Evolutionary conservation across 352 stramenopile species (phyloP), one percentile per base, ranked within the genome.

Genomic region (Pythium brachiatum): DNA sequence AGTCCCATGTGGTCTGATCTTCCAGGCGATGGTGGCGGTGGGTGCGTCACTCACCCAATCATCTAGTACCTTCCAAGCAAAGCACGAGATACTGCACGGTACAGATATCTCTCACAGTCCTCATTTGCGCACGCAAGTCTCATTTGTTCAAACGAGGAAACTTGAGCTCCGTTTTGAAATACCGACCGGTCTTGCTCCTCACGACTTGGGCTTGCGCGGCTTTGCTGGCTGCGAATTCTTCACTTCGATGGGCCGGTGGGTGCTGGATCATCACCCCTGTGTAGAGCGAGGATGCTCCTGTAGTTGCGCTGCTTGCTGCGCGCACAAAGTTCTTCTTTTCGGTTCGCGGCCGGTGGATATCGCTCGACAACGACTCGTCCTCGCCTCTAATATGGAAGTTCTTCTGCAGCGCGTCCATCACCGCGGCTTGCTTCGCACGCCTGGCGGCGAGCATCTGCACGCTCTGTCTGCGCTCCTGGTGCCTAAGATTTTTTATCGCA

Each of bases 141-240:
- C 53, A 61, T 15, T 59, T 55, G 11, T 36, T 25, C 26, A 61
- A 25, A 2, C 32, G 25, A 26, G 60, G 66, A 20, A 73, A 73
- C 21, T 47, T 62, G 20, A 73, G 52, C 46, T 73, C 66, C 23
- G 48, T 66, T 52, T 68, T 68, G 39, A 63, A 66, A 44, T 63
- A 62, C 3, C 66, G 54, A 1, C 66, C 66, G 20, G 57, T 43
- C 44, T 62, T 73, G 16, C 7, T 47, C 50, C 7, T 7, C 16
- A 62, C 41, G 12, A 72, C 55, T 12, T 48, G 55, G 4, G 66
- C 55, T 13, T 62, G 43, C 7, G 48, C 20, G 1, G 43, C 61
- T 38, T 48, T n/a, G 2, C 15, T 27, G 7, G 25, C 18, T 39
- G 50, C 32, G 11, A 39, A 8, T 20, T 59, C 27, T 13, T 15